Evolutionary conservation across 176 grass and related monocot genomes (phyloP), one percentile per base, ranked within the genome.

Genomic region (Olyra latifolia): DNA sequence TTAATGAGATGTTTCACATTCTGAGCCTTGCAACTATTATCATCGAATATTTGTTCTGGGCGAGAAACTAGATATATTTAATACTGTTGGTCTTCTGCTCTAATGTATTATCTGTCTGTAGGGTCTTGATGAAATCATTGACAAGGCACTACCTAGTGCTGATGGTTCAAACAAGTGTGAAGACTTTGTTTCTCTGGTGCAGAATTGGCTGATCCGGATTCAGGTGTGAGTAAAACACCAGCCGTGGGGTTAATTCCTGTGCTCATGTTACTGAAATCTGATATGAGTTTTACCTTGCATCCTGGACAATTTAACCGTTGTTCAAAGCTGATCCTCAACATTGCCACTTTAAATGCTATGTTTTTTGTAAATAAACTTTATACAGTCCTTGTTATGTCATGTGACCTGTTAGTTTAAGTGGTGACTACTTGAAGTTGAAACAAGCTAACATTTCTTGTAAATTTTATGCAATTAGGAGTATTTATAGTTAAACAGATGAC

Each of bases 161-260:
- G 95, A 94, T 82, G 92, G 86, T 80, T 91, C 85, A 66, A 92
- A 66, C 17, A 91, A 42, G 43, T 91, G 95, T 75, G 69, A 94
- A 83, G 86, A 94, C 74, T 98, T 98, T 83, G 86, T 93, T 66
- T 79, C 69, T 17, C 46, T 87, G 71, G 95, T 94, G 63, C 80
- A 89, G 73, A 87, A 69, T 58, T 94, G 90, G 92, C 84, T 94
- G n/a, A 84, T 44, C 22, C 94, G 79, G 75, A 88, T 98, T 79
- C 78, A 98, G 95, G 95, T 88, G 41, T 62, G 45, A 65, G 32
- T 83, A 42, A 59, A 74, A n/a, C 8, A 15, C 29, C 22, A 82
- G 16, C 48, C 47, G 12, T 14, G 40, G 44, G 53, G 16, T 64
- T 41, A 27, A 43, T 41, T 52, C 30, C 0, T 22, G 9, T 49